Percentiles rank a stretch among this genome's conserved stretches.
Conservation (phyloP, 495 filamentous ascomycete species). For the Beverwykella pulmonaria region DNA sequence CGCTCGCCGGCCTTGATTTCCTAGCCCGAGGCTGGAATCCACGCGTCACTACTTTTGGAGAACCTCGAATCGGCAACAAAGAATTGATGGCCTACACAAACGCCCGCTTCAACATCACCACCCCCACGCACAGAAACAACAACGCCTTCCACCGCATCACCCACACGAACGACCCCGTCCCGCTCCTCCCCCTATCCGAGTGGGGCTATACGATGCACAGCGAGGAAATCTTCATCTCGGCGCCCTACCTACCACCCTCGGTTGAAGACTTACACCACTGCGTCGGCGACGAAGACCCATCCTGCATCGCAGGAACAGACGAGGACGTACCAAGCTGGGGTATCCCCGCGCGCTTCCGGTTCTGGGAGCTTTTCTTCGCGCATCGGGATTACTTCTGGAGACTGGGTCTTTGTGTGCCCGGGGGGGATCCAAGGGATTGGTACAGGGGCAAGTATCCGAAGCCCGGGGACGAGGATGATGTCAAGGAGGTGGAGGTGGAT, state of each 20-base stretch:
- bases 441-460: conserved; percentile 39
- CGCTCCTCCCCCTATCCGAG: conserved; percentile 78
- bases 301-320: conserved; percentile 65
- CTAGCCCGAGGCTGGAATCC: conserved; percentile 68
- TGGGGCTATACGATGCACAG: conserved; percentile 87
- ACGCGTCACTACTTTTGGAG: conserved; percentile 86
- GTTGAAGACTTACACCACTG: conserved; percentile 71
- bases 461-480: conserved; percentile 15
- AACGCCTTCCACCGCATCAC: conserved; percentile 75
- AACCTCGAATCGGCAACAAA: conserved; percentile 81
- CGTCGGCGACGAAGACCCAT: conserved; percentile 66
- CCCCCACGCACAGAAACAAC: conserved; percentile 29
- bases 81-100: conserved; percentile 71
- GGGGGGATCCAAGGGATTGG: conserved; percentile 73
- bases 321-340: conserved; percentile 34
- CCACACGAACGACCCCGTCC: conserved; percentile 84
- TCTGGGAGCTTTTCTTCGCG: conserved; percentile 91
- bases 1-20: conserved; percentile 81
- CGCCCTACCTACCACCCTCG: conserved; percentile 65
- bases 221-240: conserved; percentile 84
- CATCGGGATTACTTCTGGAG: conserved; percentile 98
- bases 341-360: conserved; percentile 66
- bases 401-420: conserved; percentile 85
- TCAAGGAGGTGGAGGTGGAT: conserved; percentile 2
- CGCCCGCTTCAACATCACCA: conserved; percentile 59